Base-by-base conservation (phyloP, 306 rosid genomes). In the Dalbergia oliveri region DNA sequence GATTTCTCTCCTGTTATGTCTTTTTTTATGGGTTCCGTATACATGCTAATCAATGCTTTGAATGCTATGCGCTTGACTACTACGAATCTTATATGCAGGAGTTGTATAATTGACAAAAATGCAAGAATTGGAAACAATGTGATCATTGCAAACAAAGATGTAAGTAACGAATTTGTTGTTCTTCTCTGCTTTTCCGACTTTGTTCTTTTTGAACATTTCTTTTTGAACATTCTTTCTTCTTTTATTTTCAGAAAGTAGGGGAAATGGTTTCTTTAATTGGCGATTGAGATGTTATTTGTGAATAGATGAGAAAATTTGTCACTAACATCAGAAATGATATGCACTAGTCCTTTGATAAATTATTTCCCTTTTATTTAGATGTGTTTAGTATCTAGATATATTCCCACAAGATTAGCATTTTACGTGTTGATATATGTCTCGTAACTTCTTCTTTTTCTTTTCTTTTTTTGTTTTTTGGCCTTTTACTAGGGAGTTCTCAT, bases 21-120 rank as follows among this genome's bases (percentile, higher is more conserved):
- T 1, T 3, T 57, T 54, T 11, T 49, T 54, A 9, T 59, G 21
- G 71, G 57, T 47, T 57, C 31, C 9, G 21, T 4, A 19, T 77
- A 19, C 64, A 57, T 33, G 44, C 13, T 51, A 61, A n/a, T 16
- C 58, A 61, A 15, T 72, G 15, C 13, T 59, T 51, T 77, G 80
- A 73, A 67, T 65, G 64, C 26, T 26, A 33, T 6, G 18, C 33
- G 7, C 39, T 4, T 37, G 41, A 26, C 31, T 26, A 26, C 31
- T 26, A 26, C 41, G 7, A 37, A 45, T 63, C 41, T 82, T 37
- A 10, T 58, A 45, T 70, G 82, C 86, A 87, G 90, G 88, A 84
- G 79, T 39, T 87, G 90, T 76, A 82, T 87, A 81, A 87, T 87
- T 67, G 90, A 87, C 81, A 87, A 87, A 75, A 84, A 87, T 21